Evolutionary conservation across 495 filamentous ascomycete genomes (phyloP), one percentile per base, ranked within the genome.

Genomic region (Aspergillus sclerotioniger): DNA sequence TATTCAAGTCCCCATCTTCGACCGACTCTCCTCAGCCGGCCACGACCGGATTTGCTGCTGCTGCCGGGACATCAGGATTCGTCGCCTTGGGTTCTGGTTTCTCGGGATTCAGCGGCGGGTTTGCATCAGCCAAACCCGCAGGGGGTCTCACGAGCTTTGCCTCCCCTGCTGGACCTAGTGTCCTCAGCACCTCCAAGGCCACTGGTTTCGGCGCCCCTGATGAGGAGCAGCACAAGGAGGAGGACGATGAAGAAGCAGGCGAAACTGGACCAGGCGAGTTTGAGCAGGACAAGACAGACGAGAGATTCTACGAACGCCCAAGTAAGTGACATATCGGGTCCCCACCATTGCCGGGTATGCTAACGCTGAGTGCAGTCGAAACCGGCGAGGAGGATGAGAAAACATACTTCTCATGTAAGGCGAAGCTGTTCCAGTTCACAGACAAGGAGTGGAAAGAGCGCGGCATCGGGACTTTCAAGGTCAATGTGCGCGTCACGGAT

Each of bases 371-470:
- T 56, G 68, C 61, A 78, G 89, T 91, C 35, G 87, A 94, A 64
- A 87, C 88, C 32, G 87, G 86, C 39, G 92, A 96, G 64, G 86
- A 87, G 64, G 76, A 79, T 9, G 86, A 89, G 62, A 67, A 71
- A 37, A 84, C 78, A 12, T 74, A 69, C 69, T 93, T 78, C 71
- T 82, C 63, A 45, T 89, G 64, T 78, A 88, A 79, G 67, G 87
- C 88, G 17, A 95, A 92, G 73, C 80, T 96, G 31, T 96, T 85
- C 73, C 70, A 84, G 46, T 89, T 91, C 62, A 76, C 81, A 31
- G 76, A 83, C 54, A 88, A 87, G 60, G 79, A 80, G n/a, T 96
- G 92, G 92, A 91, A 90, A 64, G 92, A 96, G 71, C 84, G 91
- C 21, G 92, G 92, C 17, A 79, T 85, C 8, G 92, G 92, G 33